Base-by-base conservation (phyloP, 75 land plant genomes). In the Selaginella moellendorffii region DNA sequence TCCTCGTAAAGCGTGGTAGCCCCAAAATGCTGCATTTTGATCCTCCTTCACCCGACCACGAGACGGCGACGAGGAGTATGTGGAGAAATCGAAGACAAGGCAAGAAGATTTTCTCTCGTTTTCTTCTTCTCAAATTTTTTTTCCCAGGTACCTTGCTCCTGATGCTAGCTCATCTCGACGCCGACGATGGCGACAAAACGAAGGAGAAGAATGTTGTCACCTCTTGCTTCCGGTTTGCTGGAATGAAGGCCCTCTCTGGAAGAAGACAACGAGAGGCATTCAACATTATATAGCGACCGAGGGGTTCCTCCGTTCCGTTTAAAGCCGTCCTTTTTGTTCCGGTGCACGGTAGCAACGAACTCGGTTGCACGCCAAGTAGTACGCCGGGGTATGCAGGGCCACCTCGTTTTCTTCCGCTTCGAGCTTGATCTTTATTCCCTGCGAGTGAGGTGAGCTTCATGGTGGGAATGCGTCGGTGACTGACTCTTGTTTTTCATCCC, bases 11-110 rank as follows among this genome's bases (percentile, higher is more conserved):
- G n/a, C n/a, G n/a, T n/a, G 2, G 30, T 18, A 1, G 65, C 42
- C 54, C 65, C 52, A 24, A 30, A 29, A 17, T 64, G 65, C 53
- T 64, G 65, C 65, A 64, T 64, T 20, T 5, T 36, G 46, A 36
- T 36, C 46, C 5, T 14, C 14, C 46, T 36, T 36, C 14, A 5
- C 46, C 46, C 46, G 14, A 36, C 14, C 5, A 36, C 46, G 14
- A 36, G 46, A 36, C 10, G 14, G 14, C 14, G 14, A 5, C 46
- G 5, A 14, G 5, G 14, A 36, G 46, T 5, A 14, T 36, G 5
- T 36, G 46, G 10, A 36, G 46, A 14, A 36, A 36, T 14, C 46
- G 10, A 5, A 36, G 46, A 36, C 5, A 36, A 36, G 14, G 14
- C 46, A 36, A 36, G 46, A 36, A n/a, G n/a, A n/a, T n/a, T n/a